Evolutionary conservation across 75 land plant genomes (phyloP), one percentile per base, ranked within the genome.

Genomic region (Azolla pinnata): DNA sequence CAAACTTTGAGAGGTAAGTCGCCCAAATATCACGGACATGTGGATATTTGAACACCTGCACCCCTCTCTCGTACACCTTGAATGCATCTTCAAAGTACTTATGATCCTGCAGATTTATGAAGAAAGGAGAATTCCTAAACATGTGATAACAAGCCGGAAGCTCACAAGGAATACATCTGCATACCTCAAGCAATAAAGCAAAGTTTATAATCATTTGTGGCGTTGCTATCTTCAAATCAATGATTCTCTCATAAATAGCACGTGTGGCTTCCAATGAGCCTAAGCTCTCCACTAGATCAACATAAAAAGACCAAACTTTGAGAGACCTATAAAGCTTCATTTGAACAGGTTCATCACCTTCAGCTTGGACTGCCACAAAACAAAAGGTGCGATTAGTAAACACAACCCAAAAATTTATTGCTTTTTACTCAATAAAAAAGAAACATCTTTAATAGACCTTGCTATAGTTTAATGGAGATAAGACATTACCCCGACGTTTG

Each of bases 21-120:
- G 83, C 72, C 97, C 97, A 91, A 31, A 91, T 91, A 73, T 87
- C 95, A 30, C 77, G 80, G 1, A 87, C 97, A 71, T 91, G 97
- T 24, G 97, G 97, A 54, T 91, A 91, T 54, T 91, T 91, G 63
- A 91, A 91, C 23, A 91, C 80, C 73, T 91, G 90, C 3, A 91
- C 97, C 38, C 93, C 97, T 65, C 85, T 87, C 65, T 91, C 97
- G 64, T 91, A 87, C 5, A 91, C 97, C 60, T 73, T 84, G 58
- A 88, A 88, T 35, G 95, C 95, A 70, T 88, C 95, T 61, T 88
- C 95, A 71, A 88, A 88, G 58, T 79, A 88, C 52, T 88, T 86
- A 33, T 83, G 56, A 62, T 84, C 86, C 93, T 90, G 66, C 42
- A 42, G 10, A 38, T n/a, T 57, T 4, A 3, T 63, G 33, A 63